Base-by-base conservation (phyloP, 352 stramenopile genomes). In the Phytophthora aleatoria region DNA sequence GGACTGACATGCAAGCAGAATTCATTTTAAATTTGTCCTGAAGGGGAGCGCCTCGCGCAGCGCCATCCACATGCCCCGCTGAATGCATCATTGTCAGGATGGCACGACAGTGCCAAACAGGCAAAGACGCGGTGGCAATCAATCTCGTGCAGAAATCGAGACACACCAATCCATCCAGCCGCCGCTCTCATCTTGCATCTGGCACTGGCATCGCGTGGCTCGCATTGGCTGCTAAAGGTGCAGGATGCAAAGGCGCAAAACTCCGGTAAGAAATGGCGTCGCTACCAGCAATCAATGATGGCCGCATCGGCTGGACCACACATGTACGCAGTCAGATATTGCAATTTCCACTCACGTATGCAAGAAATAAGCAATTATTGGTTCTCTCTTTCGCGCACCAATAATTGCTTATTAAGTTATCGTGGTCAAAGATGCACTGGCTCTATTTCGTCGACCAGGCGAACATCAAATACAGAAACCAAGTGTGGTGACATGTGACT, bases 401-500 rank as follows among this genome's bases (percentile, higher is more conserved):
- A 20, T 20, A 20, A 20, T 20, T 20, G 20, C 20, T 20, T 20
- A 20, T 20, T 20, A 20, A 20, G 20, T 20, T 20, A 20, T 20
- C 20, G 20, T 20, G 20, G 20, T 33, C 20, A 35, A 10, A 35
- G 13, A 41, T 52, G n/a, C 5, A 45, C 39, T 45, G 39, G 39
- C 39, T 45, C 39, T 45, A 45, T 45, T 10, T 45, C 28, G n/a
- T 52, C 43, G 51, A 67, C 35, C 44, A 67, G 51, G 62, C 52
- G 52, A 67, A 33, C 43, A 36, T 35, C 4, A 33, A 8, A 38
- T 66, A 66, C 58, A 60, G 50, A 60, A 49, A 38, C 8, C 39
- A 53, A 60, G 58, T 54, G 20, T 49, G 13, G 8, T 65, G 57
- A 65, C 57, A 59, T 55, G 30, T 59, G 57, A 51, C 53, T 41